Evolutionary conservation across 2,329 filamentous ascomycete genomes (phyloP).

Genomic region (Diaporthe ampelina): DNA sequence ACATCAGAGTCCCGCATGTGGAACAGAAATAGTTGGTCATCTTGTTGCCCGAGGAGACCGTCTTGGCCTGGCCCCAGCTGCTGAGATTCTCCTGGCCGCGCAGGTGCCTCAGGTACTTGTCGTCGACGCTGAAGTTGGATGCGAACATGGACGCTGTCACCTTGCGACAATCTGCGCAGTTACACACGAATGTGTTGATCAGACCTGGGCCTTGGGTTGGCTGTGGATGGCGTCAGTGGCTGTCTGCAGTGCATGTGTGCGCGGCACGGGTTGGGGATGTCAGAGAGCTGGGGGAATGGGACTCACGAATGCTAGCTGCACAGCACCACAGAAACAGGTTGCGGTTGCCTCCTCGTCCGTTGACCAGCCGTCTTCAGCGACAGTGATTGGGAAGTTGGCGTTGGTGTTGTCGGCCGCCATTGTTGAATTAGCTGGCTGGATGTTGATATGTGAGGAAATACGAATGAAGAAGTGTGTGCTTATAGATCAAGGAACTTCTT

Average conservation of each 20-base stretch:
- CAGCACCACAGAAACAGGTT: conserved; percentile 70
- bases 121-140: conserved; percentile 67
- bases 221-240: conserved; percentile 46
- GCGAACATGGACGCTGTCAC: conserved; percentile 74
- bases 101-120: conserved; percentile 60
- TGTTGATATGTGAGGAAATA: neutral
- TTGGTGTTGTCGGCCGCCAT: conserved; percentile 47
- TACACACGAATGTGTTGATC: conserved; percentile 67
- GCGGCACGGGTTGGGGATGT: neutral
- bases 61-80: conserved; percentile 59
- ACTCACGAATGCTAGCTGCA: conserved; percentile 67
- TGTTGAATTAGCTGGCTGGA: neutral
- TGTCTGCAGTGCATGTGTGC: neutral
- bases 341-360: conserved; percentile 65
- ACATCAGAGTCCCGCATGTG: conserved; percentile 56
- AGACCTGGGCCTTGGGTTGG: conserved; percentile 61
- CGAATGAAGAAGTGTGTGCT: neutral
- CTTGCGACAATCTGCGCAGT: conserved; percentile 74
- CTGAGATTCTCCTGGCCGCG: conserved; percentile 67
- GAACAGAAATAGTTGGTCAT: conserved; percentile 76
- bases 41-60: conserved; percentile 58
- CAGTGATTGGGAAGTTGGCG: conserved; percentile 55
- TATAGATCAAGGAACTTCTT: neutral
- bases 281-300: neutral
- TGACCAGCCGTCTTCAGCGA: conserved; percentile 58